Base-by-base conservation (phyloP, 2,329 filamentous ascomycete species). In the Lecanoromycetidae sp. region DNA sequence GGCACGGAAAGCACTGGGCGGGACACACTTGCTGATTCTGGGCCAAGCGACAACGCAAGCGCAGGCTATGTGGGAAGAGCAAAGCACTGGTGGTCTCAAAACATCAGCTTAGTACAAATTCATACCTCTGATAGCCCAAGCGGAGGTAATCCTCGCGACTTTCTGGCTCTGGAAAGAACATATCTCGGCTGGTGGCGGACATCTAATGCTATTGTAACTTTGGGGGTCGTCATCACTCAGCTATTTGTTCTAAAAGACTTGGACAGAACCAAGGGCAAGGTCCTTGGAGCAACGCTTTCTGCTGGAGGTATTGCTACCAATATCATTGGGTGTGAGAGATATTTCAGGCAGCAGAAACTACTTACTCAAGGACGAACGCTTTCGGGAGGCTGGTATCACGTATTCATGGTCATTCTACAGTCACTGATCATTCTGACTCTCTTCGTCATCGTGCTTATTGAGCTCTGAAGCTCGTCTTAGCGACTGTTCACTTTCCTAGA, bases 151-250 rank as follows among this genome's bases (percentile, higher is more conserved):
- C 46, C 46, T 35, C 45, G 52, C 4, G 49, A 53, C 43, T 53
- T 51, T 43, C 34, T 53, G 20, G 52, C 49, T 33, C 40, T 53
- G n/a, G 49, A 51, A 33, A 48, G 49, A 34, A 53, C 49, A 4
- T 53, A 38, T 22, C 43, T 53, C 9, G 42, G 41, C 19, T 51
- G 49, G 39, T 35, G 49, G 8, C 36, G 52, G n/a, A 53, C 52
- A 6, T 48, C 49, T 2, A 43, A 30, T 10, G 42, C 42, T 27
- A 4, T 53, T n/a, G 35, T 35, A 37, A 44, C 42, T 6, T 37
- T 51, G 36, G 49, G 49, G n/a, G 46, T 52, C 6, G 27, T 49
- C n/a, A 4, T 53, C 15, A 26, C 44, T 12, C 52, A 53, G 40
- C 35, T 53, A 5, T 53, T 50, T 34, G 20, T 50, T 17, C 23